Conservation (phyloP, 768 basidiomycete genomes). For the Terana coerulea region DNA sequence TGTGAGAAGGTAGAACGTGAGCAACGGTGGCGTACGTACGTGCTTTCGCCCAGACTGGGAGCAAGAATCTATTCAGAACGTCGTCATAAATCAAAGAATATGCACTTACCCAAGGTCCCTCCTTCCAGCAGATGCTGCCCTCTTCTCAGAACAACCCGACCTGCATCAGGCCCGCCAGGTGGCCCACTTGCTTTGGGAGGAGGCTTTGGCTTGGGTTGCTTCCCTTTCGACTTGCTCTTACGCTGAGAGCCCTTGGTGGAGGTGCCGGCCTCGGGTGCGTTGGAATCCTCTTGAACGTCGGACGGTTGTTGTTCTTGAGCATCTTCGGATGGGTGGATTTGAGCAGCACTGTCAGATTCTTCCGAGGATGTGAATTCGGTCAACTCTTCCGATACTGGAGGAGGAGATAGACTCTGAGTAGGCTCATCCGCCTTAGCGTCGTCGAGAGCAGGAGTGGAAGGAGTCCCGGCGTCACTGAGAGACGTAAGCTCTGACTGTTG, state of each 20-base stretch:
- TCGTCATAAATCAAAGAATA: slow-evolving; percentile 2
- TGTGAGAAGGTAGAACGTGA: background rate
- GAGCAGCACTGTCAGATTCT: too few relatives aligned
- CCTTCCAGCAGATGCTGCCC: slow-evolving; percentile 37
- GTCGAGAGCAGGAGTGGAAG: background rate
- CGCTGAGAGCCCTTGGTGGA: too few relatives aligned
- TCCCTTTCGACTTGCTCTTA: background rate
- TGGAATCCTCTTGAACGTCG: too few relatives aligned
- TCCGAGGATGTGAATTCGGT: too few relatives aligned
- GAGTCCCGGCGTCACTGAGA: slow-evolving; percentile 7
- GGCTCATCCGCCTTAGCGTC: background rate
- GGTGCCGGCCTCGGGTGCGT: too few relatives aligned
- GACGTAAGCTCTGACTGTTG: slow-evolving; percentile 14
- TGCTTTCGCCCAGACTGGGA: slow-evolving; percentile 80
- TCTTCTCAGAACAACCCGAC: slow-evolving; percentile 30
- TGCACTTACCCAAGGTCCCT: slow-evolving; percentile 64
- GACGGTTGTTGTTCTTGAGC: too few relatives aligned
- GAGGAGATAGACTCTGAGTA: too few relatives aligned
- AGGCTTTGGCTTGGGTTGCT: background rate
- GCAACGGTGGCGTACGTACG: slow-evolving; percentile 35
- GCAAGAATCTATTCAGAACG: background rate
- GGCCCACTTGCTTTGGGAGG: background rate
- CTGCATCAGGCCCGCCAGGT: slow-evolving; percentile 21
- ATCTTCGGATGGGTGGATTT: too few relatives aligned
- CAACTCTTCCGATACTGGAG: too few relatives aligned